Percentiles rank a stretch among this genome's conserved stretches.
These are phyloP conservation scores for Centella asiatica DNA, from an alignment of 129 eudicot genomes.

Conservation along the genomic window DNA sequence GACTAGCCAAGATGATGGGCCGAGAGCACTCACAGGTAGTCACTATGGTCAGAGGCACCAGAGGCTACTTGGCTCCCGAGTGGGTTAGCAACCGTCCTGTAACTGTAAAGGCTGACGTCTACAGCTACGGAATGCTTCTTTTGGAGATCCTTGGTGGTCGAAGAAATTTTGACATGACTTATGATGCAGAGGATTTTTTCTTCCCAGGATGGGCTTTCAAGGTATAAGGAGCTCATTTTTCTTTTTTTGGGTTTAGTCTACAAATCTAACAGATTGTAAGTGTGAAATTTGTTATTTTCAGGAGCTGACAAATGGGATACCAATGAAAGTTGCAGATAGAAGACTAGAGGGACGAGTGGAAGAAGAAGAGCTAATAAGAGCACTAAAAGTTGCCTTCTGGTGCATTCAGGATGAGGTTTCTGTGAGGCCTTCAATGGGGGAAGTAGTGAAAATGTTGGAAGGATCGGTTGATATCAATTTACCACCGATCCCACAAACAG, in stretches of 20 bases:
- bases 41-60: constrained; percentile 93
- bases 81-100: constrained; percentile 96
- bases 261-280: background rate
- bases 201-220: constrained; percentile 98
- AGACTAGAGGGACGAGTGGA: constrained; percentile 71
- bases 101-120: constrained; percentile 94
- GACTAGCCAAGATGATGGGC: constrained; percentile 89
- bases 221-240: no score
- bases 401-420: constrained; percentile 89
- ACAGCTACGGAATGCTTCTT: constrained; percentile 94
- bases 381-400: constrained; percentile 75
- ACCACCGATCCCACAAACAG: constrained; percentile 94
- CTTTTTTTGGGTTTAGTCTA: no score
- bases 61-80: constrained; percentile 97
- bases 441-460: constrained; percentile 90
- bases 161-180: constrained; percentile 88
- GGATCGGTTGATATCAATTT: constrained; percentile 59
- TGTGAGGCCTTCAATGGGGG: constrained; percentile 94
- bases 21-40: constrained; percentile 88
- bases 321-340: constrained; percentile 64
- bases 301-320: constrained; percentile 65
- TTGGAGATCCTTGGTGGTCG: constrained; percentile 89
- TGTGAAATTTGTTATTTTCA: constrained; percentile 12
- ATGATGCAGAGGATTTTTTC: constrained; percentile 70
- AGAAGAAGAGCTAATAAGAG: constrained; percentile 54